Evolutionary conservation across 1,284 basidiomycete species (phyloP).

Genomic region (Golubevia pallescens): DNA sequence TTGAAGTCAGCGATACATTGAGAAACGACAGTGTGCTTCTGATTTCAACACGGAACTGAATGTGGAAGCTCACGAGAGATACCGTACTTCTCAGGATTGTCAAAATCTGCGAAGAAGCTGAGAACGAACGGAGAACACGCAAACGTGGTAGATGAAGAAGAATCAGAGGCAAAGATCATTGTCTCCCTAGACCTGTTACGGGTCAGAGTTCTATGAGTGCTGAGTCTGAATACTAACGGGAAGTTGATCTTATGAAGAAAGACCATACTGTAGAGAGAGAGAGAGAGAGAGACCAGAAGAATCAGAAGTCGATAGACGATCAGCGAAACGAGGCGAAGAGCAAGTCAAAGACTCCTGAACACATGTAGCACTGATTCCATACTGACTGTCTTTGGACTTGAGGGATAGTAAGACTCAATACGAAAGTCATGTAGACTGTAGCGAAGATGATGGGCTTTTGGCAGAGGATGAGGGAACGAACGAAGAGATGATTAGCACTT

Average conservation of each 20-base stretch:
- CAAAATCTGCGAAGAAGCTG: slow-evolving; percentile 19
- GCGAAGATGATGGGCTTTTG: slow-evolving; percentile 12
- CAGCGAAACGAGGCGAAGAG: neutral
- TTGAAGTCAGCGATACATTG: neutral
- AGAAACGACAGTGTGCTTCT: slow-evolving; percentile 4
- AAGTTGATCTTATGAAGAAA: slow-evolving; percentile 34
- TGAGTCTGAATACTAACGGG: slow-evolving; percentile 8
- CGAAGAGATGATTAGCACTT: no score
- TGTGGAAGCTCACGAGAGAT: slow-evolving; percentile 4
- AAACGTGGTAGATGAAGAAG: neutral
- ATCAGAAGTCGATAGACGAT: neutral
- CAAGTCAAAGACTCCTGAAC: neutral
- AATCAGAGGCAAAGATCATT: no score
- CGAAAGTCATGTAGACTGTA: slow-evolving; percentile 26
- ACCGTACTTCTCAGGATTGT: slow-evolving; percentile 19
- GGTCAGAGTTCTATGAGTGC: neutral
- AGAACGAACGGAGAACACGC: neutral
- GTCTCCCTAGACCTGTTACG: neutral
- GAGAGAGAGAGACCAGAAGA: slow-evolving; percentile 10
- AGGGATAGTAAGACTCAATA: slow-evolving; percentile 12
- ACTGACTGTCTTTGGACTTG: neutral
- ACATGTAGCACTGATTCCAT: neutral
- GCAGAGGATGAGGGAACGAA: neutral
- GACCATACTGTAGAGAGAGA: slow-evolving; percentile 25
- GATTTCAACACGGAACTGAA: neutral